Evolutionary conservation across 2,329 filamentous ascomycete species (phyloP), one percentile per base, ranked within the genome.

Genomic region (Epichloe scottii): DNA sequence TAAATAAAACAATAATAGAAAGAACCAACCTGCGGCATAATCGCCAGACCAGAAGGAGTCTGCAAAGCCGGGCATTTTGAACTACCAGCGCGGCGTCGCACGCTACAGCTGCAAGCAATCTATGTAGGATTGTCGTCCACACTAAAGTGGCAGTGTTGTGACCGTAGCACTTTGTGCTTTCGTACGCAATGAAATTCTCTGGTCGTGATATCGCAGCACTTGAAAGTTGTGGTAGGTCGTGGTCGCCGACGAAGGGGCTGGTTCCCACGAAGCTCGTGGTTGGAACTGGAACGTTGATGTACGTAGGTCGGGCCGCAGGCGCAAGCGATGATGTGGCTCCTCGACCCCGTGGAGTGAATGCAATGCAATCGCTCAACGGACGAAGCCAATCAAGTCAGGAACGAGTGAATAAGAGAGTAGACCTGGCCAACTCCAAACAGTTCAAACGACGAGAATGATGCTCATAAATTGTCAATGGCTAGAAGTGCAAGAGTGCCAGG

Each of bases 31-130:
- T 75, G 87, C 89, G 66, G 91, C 91, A 77, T 97, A 97, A 78
- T 98, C 93, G 66, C 82, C 81, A 55, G 93, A 95, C 93, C 93
- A 98, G 73, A 98, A 97, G 48, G 90, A 95, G 72, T 91, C 89
- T 60, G 89, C 84, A 71, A 98, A 97, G 62, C 87, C 81, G 60
- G 87, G 85, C 87, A 91, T 91, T 66, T 69, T 81, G 58, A 57
- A 52, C 57, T 56, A 55, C 52, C 51, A 51, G 40, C 51, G 46
- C 51, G 47, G 38, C 43, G 47, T 37, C 46, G 47, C 35, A 17
- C 39, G 23, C 39, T 12, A 19, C 23, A 46, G 37, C 42, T n/a
- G 51, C 19, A 19, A n/a, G 30, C 35, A 42, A 48, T 43, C 4
- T 30, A 34, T 26, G 23, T 48, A 12, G 26, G 41, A 26, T 3